A percentile compares a stretch with the other conserved stretches of the same genome.
These are phyloP conservation scores for Flaveria bidentis DNA, from an alignment of 129 eudicot genomes.

Conservation along the genomic window DNA sequence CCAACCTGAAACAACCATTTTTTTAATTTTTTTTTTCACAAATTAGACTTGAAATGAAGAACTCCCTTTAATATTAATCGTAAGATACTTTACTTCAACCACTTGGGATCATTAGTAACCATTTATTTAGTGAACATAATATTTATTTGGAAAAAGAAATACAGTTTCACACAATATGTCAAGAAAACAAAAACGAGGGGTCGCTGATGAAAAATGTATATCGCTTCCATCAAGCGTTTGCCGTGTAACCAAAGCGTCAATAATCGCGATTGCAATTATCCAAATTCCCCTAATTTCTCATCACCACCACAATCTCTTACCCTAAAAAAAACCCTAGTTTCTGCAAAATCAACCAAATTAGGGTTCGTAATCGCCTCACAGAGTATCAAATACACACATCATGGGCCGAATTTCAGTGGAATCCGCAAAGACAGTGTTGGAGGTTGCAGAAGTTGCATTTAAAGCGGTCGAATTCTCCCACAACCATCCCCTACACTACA, in stretches of 20 bases:
- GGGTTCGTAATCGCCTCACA: not conserved
- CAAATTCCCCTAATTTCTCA: conserved; percentile 30
- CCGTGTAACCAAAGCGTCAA: conserved; percentile 15
- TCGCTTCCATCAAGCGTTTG: conserved; percentile 14
- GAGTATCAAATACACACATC: not conserved
- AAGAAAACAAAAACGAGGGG: not conserved
- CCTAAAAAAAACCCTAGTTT: conserved; percentile 20
- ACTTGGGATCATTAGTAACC: too few species aligned
- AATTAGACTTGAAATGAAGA: too few species aligned
- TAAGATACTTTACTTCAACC: too few species aligned
- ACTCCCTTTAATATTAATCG: too few species aligned
- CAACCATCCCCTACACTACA: conserved; percentile 39
- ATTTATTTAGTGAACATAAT: too few species aligned
- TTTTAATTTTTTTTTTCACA: too few species aligned
- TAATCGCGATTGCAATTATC: conserved; percentile 13
- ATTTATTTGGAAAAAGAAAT: too few species aligned
- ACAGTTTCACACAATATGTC: not conserved
- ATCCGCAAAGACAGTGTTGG: conserved; percentile 85
- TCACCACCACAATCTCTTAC: not conserved
- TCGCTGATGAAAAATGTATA: not conserved
- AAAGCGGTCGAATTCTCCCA: conserved; percentile 72
- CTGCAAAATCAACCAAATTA: conserved; percentile 25
- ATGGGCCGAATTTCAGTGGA: conserved; percentile 45
- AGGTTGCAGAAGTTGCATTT: conserved; percentile 84
- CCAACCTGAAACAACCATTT: too few species aligned